Evolutionary conservation across 1,139 yeast genomes (phyloP), one percentile per base, ranked within the genome.

Genomic region (Debaryomyces psychrophilus): DNA sequence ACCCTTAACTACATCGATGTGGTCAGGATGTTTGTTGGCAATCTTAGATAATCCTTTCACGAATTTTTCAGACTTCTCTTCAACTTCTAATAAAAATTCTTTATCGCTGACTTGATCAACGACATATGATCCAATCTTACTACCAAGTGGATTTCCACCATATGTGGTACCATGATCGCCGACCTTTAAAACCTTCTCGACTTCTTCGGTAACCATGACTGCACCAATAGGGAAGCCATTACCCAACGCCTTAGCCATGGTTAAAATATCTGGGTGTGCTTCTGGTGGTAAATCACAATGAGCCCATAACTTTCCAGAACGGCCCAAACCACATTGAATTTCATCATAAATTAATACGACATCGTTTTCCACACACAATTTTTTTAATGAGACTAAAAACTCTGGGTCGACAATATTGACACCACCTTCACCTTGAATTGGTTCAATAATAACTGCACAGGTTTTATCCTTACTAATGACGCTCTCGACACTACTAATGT

Each of bases 201-300:
- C 87, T 49, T 81, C 77, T 54, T 89, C 95, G 44, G 88, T 82
- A 45, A 93, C 83, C 79, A 93, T 79, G 3, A 96, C 88, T 6
- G 98, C 99, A 43, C 96, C 97, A 57, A 93, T 87, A 31, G 99
- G 99, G 75, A 83, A 90, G n/a, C 99, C 99, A 61, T 93, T 93
- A 49, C 99, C 99, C 37, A 93, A 75, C 1, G 98, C 97, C 67
- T 93, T 93, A 43, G 99, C 99, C 77, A 86, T 81, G 25, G 99
- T 92, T 46, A 93, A 66, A 51, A 93, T 88, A 67, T 93, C 99
- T 2, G 99, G 99, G 61, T 90, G 95, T 0, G 93, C 96, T 50
- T 82, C 87, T 40, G 73, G 65, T 37, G 92, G 89, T 44, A 86
- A 71, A 54, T 79, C 71, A 31, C 84, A 74, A 62, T 93, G 99